Percentiles rank a stretch among this genome's conserved stretches.
Evolutionary conservation across 495 filamentous ascomycete genomes (phyloP).

Genomic region (Xylaria flabelliformis): DNA sequence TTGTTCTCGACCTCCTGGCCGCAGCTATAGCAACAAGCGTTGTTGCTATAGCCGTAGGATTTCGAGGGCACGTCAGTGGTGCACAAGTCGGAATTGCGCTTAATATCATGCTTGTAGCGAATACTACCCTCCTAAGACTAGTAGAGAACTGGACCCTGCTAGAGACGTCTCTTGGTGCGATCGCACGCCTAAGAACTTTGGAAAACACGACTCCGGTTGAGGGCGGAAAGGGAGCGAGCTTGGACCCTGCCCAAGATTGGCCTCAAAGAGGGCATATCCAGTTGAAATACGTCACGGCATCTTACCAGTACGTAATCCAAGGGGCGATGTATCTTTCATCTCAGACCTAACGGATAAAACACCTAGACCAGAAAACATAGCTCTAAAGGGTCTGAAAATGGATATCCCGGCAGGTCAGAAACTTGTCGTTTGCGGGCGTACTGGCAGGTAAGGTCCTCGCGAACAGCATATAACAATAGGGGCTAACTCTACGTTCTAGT

Average conservation of each 20-base stretch:
- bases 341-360: background rate
- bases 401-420: conserved; percentile 62
- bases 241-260: conserved; percentile 57
- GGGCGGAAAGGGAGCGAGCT: conserved; percentile 51
- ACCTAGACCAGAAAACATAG: conserved; percentile 12
- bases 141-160: conserved; percentile 48
- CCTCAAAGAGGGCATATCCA: conserved; percentile 55
- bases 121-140: conserved; percentile 44
- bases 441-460: conserved; percentile 33
- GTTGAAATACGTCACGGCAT: conserved; percentile 49
- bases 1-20: conserved; percentile 55
- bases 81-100: conserved; percentile 49
- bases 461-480: background rate
- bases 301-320: conserved; percentile 34
- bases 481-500: background rate
- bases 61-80: conserved; percentile 41
- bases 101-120: conserved; percentile 45
- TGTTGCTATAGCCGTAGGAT: conserved; percentile 46
- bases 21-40: conserved; percentile 49
- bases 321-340: background rate
- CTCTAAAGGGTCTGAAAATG: conserved; percentile 57
- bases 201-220: conserved; percentile 57
- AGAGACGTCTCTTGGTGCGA: conserved; percentile 52
- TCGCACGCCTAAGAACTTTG: conserved; percentile 65
- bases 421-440: conserved; percentile 57